Evolutionary conservation across 23 red algal species (phyloP), one percentile per base, ranked within the genome.

Genomic region (Cyanidioschyzon merolae): DNA sequence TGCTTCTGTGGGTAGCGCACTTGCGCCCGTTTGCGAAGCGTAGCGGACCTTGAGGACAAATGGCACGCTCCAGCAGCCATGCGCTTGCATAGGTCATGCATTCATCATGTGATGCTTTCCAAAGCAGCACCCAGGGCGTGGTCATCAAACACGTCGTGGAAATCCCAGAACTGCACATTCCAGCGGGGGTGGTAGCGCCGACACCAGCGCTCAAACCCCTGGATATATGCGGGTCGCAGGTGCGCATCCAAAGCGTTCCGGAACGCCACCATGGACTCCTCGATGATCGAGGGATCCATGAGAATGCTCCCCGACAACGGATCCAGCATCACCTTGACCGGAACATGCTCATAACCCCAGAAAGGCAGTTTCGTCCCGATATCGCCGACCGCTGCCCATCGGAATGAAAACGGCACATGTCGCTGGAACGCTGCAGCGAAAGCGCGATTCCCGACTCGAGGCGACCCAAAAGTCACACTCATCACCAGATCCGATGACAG

Each of bases 271-370:
- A 71, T 7, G 7, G 30, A 25, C n/a, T 71, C 32, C 63, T 71
- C 63, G 16, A 71, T 71, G 29, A 71, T 71, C 2, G 63, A 32
- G n/a, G 63, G 63, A 35, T 71, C 63, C n/a, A 32, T 32, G n/a
- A 71, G 32, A 25, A 71, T 32, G 63, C 32, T 71, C 2, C 63
- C 63, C n/a, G 63, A 27, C n/a, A 71, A 71, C 63, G 63, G 63
- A 25, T 71, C 63, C 12, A 71, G 7, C n/a, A 71, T 35, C 12
- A 71, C 63, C 32, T 71, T 71, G 63, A 25, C 63, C n/a, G 21
- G 63, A 25, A 71, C 63, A 27, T 71, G 63, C 32, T 71, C n/a
- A 32, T 71, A 71, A 35, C 63, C 63, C 63, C 63, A 71, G 29
- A 71, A 71, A 25, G 63, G 63, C 63, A 71, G 12, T 32, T 71